A percentile compares a stretch with the other conserved stretches of the same genome.
Conservation (phyloP, 106 monocot species). For the Dendrobium huoshanense region DNA sequence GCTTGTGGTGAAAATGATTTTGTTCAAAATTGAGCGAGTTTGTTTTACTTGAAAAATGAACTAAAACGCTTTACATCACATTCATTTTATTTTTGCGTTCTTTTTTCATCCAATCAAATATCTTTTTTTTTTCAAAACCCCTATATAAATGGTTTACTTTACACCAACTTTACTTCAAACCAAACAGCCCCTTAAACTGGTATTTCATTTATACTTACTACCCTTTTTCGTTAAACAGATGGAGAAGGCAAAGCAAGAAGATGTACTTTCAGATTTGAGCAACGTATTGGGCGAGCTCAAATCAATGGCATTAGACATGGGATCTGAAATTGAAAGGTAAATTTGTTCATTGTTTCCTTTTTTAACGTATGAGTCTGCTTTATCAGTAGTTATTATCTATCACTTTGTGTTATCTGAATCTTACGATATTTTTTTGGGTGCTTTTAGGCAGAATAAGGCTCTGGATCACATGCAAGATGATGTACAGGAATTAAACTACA, state of each 20-base stretch:
- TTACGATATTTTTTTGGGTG: not conserved
- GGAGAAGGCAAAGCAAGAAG: conserved; percentile 61
- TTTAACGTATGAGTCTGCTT: not conserved
- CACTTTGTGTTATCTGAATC: not conserved
- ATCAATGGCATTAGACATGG: conserved; percentile 65
- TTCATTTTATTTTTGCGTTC: too few species aligned
- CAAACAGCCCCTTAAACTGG: not conserved
- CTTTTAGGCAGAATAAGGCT: conserved; percentile 51
- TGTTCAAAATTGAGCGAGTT: too few species aligned
- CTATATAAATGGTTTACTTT: too few species aligned
- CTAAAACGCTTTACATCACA: too few species aligned
- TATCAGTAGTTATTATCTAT: too few species aligned
- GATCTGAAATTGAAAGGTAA: conserved; percentile 57
- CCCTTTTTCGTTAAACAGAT: conserved; percentile 17
- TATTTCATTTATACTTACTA: not conserved
- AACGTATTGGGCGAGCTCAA: conserved; percentile 53
- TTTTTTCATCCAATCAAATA: too few species aligned
- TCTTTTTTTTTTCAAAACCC: too few species aligned
- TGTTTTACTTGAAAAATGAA: too few species aligned
- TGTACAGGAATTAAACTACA: conserved; percentile 35
- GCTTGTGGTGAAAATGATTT: too few species aligned
- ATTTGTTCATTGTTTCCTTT: not conserved
- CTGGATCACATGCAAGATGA: conserved; percentile 49
- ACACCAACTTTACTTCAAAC: too few species aligned
- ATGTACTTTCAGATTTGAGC: conserved; percentile 51